Evolutionary conservation across 306 rosid species (phyloP).

Genomic region (Vigna radiata): DNA sequence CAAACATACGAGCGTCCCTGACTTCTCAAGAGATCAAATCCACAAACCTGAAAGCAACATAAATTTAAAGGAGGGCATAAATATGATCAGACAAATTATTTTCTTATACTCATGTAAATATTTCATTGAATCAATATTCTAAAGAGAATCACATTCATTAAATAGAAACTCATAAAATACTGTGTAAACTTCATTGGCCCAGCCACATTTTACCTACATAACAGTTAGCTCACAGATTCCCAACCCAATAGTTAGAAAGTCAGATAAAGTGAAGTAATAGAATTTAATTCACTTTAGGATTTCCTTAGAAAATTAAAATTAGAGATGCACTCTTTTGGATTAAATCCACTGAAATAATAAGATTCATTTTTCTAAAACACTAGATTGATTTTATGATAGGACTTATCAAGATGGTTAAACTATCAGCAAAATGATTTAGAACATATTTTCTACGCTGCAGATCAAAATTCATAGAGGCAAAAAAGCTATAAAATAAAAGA

Average conservation of each 20-base stretch:
- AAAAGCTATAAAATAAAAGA: conserved; percentile 26
- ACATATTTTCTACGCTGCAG: conserved; percentile 26
- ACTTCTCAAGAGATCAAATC: conserved; percentile 94
- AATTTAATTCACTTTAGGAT: conserved; percentile 11
- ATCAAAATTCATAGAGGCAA: conserved; percentile 31
- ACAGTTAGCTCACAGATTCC: conserved; percentile 25
- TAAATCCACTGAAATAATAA: conserved; percentile 29
- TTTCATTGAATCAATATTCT: conserved; percentile 9
- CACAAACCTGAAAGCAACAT: conserved; percentile 80
- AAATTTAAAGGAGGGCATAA: conserved; percentile 41
- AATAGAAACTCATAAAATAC: conserved; percentile 5
- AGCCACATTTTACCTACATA: conserved; percentile 4
- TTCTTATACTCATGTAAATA: conserved; percentile 10
- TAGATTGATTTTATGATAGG: conserved; percentile 13
- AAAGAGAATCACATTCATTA: conserved; percentile 28
- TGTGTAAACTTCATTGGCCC: conserved; percentile 18
- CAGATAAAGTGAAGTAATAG: neutral
- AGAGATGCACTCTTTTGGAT: conserved; percentile 21
- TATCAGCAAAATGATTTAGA: conserved; percentile 18
- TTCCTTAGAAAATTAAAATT: conserved; percentile 1
- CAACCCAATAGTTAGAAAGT: neutral
- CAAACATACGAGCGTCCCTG: conserved; percentile 97
- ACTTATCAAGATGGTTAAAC: neutral
- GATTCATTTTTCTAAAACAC: conserved; percentile 32
- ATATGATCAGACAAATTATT: conserved; percentile 33